Percentiles rank a stretch among this genome's conserved stretches.
Evolutionary conservation across 148 eudicot genomes (phyloP).

Genomic region (Cornus kousa): DNA sequence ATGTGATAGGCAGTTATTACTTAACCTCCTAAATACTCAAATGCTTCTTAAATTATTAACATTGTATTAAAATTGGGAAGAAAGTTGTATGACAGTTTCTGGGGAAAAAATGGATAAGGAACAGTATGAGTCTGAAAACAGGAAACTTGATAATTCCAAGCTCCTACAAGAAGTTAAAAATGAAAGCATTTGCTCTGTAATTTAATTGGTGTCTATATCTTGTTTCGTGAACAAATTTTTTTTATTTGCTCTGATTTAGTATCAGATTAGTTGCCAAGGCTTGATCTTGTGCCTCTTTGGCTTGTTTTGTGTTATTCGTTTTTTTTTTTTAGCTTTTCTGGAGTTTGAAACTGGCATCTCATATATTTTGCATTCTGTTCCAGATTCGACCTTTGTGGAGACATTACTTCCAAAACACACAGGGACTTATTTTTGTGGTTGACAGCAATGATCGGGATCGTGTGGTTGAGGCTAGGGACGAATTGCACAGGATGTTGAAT

Average conservation of each 20-base stretch:
- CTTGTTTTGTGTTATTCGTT: not conserved
- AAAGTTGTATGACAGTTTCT: no score
- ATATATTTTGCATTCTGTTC: not conserved
- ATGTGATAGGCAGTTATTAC: no score
- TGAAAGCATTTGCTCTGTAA: no score
- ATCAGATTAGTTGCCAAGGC: not conserved
- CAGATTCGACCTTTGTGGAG: conserved; percentile 77
- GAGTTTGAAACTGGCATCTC: not conserved
- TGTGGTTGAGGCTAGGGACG: conserved; percentile 65
- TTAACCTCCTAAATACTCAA: no score
- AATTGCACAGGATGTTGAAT: conserved; percentile 71
- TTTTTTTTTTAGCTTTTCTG: not conserved
- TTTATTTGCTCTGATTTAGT: not conserved
- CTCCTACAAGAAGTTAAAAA: no score
- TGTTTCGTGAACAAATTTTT: not conserved
- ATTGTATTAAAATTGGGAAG: no score
- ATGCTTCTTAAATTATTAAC: no score
- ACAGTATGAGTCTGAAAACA: no score
- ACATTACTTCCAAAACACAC: conserved; percentile 76
- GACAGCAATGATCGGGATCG: conserved; percentile 80
- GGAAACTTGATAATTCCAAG: no score
- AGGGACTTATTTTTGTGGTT: conserved; percentile 74
- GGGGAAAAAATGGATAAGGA: no score
- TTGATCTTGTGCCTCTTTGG: not conserved
- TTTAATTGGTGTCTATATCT: no score